phyloP scores from a whole-genome alignment of 2,329 filamentous ascomycete genomes.

The Colletotrichum liriopes region DNA sequence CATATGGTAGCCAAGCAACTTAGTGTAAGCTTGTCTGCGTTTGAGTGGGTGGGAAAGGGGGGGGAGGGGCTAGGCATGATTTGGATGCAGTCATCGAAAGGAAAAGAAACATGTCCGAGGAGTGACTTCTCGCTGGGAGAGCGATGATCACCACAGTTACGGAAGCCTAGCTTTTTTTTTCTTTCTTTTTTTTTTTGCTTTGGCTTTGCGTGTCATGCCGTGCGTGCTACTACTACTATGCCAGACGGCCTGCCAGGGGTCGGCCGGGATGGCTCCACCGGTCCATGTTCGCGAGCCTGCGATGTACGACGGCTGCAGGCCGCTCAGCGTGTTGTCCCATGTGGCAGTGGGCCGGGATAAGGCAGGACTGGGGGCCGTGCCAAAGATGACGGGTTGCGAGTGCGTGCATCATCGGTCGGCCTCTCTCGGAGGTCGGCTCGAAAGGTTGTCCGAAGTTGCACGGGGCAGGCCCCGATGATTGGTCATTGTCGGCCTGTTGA shows the following conservation, averaged over 20 bases:
- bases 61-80: not conserved
- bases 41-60: conserved; percentile 19
- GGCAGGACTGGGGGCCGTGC: not conserved
- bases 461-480: conserved; percentile 26
- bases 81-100: conserved; percentile 12
- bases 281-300: too few species aligned
- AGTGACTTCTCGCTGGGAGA: not conserved
- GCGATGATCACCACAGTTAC: conserved; percentile 4
- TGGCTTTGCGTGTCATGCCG: not conserved
- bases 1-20: conserved; percentile 11
- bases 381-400: not conserved
- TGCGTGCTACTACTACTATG: not conserved
- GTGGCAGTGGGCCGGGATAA: conserved; percentile 3
- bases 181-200: not conserved
- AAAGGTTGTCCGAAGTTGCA: conserved; percentile 31
- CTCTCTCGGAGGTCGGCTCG: conserved; percentile 32
- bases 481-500: not conserved
- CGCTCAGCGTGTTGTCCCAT: not conserved
- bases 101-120: conserved; percentile 13
- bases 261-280: not conserved
- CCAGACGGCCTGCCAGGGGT: not conserved
- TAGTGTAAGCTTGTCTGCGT: conserved; percentile 29
- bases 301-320: conserved; percentile 7
- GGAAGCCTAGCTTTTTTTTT: not conserved
- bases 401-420: not conserved